Base-by-base conservation (phyloP, 73 alveolate genomes). In the Diophrys sp. region DNA sequence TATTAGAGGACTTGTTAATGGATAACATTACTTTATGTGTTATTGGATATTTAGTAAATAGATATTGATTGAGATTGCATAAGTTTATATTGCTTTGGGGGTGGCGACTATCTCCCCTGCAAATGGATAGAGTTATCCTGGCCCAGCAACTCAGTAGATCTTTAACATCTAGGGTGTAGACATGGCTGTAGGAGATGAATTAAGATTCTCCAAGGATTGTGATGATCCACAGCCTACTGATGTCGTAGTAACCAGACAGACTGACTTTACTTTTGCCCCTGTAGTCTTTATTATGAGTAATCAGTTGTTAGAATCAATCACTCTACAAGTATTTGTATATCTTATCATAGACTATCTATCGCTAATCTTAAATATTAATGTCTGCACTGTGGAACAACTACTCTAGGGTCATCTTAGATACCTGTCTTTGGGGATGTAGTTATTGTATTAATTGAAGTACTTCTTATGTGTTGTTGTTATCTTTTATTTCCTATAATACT, bases 131-230 rank as follows among this genome's bases (percentile, higher is more conserved):
- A 71, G 86, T 2, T 75, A 67, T 44, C 67, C 76, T 33, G 30
- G 77, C 31, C 77, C 57, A 56, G 86, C 86, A 26, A 81, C 67
- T 24, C 24, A 23, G 23, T 32, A 74, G 34, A 73, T 74, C 32
- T 33, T 81, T 62, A 74, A 69, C 54, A 71, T 81, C 0, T 29
- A 29, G 1, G 86, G 74, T 2, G 86, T 82, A 25, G 91, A 83
- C 67, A 56, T 73, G 56, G 74, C 85, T 24, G 77, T 73, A 23
- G 85, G 86, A 23, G 91, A 83, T 76, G 82, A 73, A 29, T 67
- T 83, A 28, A 83, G 76, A 56, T 83, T 83, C 31, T 75, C 91
- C 5, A 26, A 44, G 23, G 86, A 83, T 56, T 83, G 91, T 33
- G 54, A 74, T 28, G 26, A 34, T 5, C 85, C 91, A 29, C 29